Evolutionary conservation across 805 yeast genomes (phyloP).

Genomic region (Kuraishia hungarica): DNA sequence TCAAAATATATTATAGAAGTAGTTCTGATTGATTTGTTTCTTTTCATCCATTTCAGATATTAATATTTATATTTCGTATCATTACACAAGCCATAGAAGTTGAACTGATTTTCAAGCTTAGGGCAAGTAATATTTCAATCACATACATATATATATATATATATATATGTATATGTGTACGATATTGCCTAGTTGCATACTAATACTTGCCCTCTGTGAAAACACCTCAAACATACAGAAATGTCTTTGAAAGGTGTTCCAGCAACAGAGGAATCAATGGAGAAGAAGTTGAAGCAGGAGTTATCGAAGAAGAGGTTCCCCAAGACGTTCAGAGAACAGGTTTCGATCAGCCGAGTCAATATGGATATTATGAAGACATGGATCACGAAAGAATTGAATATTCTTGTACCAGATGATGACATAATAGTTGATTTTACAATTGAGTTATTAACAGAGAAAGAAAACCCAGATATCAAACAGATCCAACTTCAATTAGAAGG

Average conservation of each 20-base stretch:
- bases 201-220: not conserved
- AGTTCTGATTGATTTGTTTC: too few relatives aligned
- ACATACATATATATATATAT: too few relatives aligned
- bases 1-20: too few relatives aligned
- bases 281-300: slow-evolving; percentile 9
- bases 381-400: slow-evolving; percentile 25
- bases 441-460: slow-evolving; percentile 30
- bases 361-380: slow-evolving; percentile 29
- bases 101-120: not conserved
- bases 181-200: not conserved
- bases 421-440: slow-evolving; percentile 34
- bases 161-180: too few relatives aligned
- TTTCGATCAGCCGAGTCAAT: slow-evolving; percentile 31
- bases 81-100: too few relatives aligned
- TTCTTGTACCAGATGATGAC: slow-evolving; percentile 36
- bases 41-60: not conserved
- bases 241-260: slow-evolving; percentile 3
- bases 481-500: slow-evolving; percentile 34
- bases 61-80: too few relatives aligned
- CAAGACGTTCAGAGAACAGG: slow-evolving; percentile 22
- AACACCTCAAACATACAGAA: not conserved
- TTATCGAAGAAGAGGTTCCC: slow-evolving; percentile 21
- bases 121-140: not conserved
- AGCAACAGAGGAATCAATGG: slow-evolving; percentile 9
- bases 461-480: slow-evolving; percentile 28